These are phyloP conservation scores for Plenodomus biglobosus DNA, from an alignment of 2,329 filamentous ascomycete species.

Conservation along the genomic window DNA sequence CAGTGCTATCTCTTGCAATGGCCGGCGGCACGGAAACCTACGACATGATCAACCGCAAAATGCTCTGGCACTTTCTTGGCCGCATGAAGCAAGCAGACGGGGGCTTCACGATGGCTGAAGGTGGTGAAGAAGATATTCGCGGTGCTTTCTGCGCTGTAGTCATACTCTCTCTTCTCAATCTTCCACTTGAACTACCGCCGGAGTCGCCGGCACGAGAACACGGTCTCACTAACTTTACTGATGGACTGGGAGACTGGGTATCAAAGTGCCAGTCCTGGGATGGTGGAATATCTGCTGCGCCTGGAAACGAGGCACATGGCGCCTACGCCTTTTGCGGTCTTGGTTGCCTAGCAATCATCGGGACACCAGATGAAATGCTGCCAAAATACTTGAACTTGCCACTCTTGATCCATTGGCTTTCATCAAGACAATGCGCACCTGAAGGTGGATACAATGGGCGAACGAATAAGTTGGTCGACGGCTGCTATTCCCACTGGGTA, in stretches of 20 bases:
- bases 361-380: slow-evolving; percentile 73
- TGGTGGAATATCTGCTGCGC: slow-evolving; percentile 85
- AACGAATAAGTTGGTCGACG: slow-evolving; percentile 97
- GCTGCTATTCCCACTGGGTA: slow-evolving; percentile 98
- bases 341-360: slow-evolving; percentile 83
- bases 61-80: slow-evolving; percentile 90
- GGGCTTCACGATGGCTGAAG: slow-evolving; percentile 83
- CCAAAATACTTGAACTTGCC: slow-evolving; percentile 76
- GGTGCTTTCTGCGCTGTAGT: slow-evolving; percentile 91
- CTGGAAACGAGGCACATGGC: slow-evolving; percentile 88
- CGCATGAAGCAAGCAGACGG: slow-evolving; percentile 82
- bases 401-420: slow-evolving; percentile 81
- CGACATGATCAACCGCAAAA: slow-evolving; percentile 73
- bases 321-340: slow-evolving; percentile 95
- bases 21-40: slow-evolving; percentile 76
- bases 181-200: slow-evolving; percentile 76
- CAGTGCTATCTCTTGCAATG: slow-evolving; percentile 74
- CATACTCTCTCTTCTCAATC: slow-evolving; percentile 76
- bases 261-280: slow-evolving; percentile 91
- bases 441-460: slow-evolving; percentile 92
- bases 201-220: slow-evolving; percentile 68
- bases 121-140: slow-evolving; percentile 89
- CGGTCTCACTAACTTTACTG: slow-evolving; percentile 67
- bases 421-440: slow-evolving; percentile 82
- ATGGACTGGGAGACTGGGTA: slow-evolving; percentile 77